Evolutionary conservation across 1,139 yeast species (phyloP).

Genomic region (Pichia sp.): DNA sequence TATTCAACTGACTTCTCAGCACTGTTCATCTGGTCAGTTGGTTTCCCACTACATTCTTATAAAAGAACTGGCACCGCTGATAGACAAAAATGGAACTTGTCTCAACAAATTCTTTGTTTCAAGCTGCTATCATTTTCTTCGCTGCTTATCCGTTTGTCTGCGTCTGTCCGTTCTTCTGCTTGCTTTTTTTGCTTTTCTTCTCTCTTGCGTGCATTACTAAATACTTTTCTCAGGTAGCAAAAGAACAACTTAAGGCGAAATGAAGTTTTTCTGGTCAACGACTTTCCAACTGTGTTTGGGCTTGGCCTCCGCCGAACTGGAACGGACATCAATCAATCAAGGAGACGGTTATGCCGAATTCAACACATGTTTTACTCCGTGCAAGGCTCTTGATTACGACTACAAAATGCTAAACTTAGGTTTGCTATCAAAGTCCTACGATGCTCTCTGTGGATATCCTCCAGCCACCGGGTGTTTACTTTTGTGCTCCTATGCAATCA

Average conservation of each 20-base stretch:
- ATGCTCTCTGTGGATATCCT: slow-evolving; percentile 23
- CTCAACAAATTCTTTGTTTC: too few species aligned
- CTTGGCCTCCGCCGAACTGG: neutral
- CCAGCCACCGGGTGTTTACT: slow-evolving; percentile 29
- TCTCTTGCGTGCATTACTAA: neutral
- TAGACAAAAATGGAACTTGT: too few species aligned
- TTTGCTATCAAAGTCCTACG: slow-evolving; percentile 15
- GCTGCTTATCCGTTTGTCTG: too few species aligned
- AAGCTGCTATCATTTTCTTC: neutral
- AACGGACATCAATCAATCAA: neutral
- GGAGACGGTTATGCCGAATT: slow-evolving; percentile 1
- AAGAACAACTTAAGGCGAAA: neutral
- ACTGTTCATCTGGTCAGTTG: neutral
- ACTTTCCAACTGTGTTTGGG: neutral
- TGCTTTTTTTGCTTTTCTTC: neutral
- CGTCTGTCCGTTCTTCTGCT: neutral
- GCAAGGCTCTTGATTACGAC: neutral
- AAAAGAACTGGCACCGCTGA: neutral
- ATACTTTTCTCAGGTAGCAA: neutral
- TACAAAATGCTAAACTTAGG: slow-evolving; percentile 1
- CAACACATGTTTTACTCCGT: neutral
- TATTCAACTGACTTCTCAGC: neutral
- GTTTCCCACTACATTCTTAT: neutral
- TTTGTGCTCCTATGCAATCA: slow-evolving; percentile 24
- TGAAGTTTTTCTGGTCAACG: neutral